phyloP scores from a whole-genome alignment of 2,329 filamentous ascomycete genomes.

The Tolypocladium ophioglossoides region DNA sequence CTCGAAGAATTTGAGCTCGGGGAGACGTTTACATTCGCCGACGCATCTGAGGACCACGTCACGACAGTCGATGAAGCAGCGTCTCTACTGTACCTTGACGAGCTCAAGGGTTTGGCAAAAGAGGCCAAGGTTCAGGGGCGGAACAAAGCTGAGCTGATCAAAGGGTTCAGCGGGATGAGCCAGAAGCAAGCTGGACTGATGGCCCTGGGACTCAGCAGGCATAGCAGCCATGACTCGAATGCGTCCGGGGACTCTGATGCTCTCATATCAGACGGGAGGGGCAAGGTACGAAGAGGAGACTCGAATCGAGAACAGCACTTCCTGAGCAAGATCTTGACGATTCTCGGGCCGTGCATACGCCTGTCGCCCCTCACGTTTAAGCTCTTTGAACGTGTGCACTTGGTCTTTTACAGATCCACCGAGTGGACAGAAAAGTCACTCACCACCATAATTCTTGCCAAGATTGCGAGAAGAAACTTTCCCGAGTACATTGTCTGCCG shows the following conservation, averaged over 20 bases:
- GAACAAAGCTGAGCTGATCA: constrained; percentile 72
- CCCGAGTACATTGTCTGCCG: constrained; percentile 84
- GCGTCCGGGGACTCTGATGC: constrained; percentile 33
- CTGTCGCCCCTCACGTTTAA: constrained; percentile 62
- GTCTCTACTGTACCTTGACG: constrained; percentile 71
- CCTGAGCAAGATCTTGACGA: constrained; percentile 62
- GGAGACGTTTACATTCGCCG: constrained; percentile 64
- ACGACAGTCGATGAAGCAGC: constrained; percentile 74
- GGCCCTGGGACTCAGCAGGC: constrained; percentile 55
- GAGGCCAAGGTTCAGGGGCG: constrained; percentile 80
- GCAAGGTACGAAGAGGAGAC: constrained; percentile 16
- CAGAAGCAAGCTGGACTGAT: constrained; percentile 66
- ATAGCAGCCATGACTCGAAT: constrained; percentile 47
- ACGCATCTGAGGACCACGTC: constrained; percentile 64
- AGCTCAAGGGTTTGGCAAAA: constrained; percentile 75
- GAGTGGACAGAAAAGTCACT: constrained; percentile 97
- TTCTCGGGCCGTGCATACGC: constrained; percentile 74
- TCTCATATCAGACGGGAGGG: constrained; percentile 6
- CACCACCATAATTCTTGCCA: constrained; percentile 87
- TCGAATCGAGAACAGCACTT: constrained; percentile 66
- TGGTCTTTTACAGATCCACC: constrained; percentile 92
- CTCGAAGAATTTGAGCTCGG: constrained; percentile 36
- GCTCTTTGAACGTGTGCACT: constrained; percentile 86
- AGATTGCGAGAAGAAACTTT: constrained; percentile 79
- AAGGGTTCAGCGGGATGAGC: constrained; percentile 63